phyloP scores from a whole-genome alignment of 2,329 filamentous ascomycete species.

The Tolypocladium pustulatum region DNA sequence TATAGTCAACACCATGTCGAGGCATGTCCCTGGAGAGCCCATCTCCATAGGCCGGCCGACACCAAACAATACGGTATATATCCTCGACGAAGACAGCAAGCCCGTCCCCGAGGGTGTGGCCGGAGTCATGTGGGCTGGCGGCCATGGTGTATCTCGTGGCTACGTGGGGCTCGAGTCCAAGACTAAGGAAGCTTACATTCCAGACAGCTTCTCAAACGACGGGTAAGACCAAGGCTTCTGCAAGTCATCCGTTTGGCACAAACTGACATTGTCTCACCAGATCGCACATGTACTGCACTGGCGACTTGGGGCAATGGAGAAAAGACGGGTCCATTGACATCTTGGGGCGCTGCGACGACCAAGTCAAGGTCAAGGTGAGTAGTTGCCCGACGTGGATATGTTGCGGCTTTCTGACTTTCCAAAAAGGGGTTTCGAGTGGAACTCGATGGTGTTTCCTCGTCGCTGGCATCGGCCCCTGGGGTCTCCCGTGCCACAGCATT shows the following conservation, averaged over 20 bases:
- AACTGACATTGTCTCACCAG: conserved; percentile 14
- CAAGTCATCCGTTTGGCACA: background rate
- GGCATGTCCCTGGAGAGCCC: conserved; percentile 31
- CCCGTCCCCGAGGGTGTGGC: conserved; percentile 35
- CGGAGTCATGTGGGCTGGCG: conserved; percentile 48
- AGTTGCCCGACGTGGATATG: background rate
- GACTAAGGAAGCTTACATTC: conserved; percentile 37
- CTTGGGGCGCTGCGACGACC: conserved; percentile 48
- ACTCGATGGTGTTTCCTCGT: conserved; percentile 45
- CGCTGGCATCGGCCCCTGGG: conserved; percentile 32
- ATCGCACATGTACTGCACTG: conserved; percentile 47
- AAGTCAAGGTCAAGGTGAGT: conserved; percentile 47
- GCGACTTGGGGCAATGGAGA: conserved; percentile 46
- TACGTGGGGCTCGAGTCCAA: conserved; percentile 43
- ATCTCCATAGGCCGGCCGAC: conserved; percentile 45
- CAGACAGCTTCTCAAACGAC: conserved; percentile 39
- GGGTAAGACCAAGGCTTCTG: conserved; percentile 24
- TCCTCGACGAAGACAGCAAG: conserved; percentile 34
- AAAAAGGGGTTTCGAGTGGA: conserved; percentile 48
- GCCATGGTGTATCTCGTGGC: conserved; percentile 41
- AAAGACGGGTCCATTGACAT: conserved; percentile 42
- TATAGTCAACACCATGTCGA: conserved; percentile 47
- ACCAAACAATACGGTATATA: conserved; percentile 46
- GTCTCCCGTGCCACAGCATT: conserved; percentile 37
- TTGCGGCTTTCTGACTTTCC: background rate